Evolutionary conservation across 2,329 filamentous ascomycete genomes (phyloP), one percentile per base, ranked within the genome.

Genomic region (Fusarium illudens): DNA sequence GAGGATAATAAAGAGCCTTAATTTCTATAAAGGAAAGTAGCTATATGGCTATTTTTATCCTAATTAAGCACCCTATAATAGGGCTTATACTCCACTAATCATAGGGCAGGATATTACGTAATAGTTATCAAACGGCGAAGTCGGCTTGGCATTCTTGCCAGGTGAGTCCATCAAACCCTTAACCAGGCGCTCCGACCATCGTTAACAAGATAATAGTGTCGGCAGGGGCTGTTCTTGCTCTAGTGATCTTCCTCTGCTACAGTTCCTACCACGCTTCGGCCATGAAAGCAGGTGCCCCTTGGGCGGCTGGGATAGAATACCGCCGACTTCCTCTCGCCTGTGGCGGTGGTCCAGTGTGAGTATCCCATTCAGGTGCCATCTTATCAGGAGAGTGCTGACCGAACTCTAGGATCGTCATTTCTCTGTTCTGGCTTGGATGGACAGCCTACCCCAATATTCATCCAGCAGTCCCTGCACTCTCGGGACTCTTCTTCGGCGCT

Each of bases 361-460:
- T 10, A 1, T 1, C 9, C 5, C 2, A 22, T 6, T 4, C 10
- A 11, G 3, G 10, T 13, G 3, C 6, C 4, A 4, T 3, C 29
- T 6, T 13, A 30, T 11, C 12, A 2, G 1, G 4, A 3, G 6
- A 13, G n/a, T 19, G 4, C 19, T 50, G 4, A 50, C 19, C 10
- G 0, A 4, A 3, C 13, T 33, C 29, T 6, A 50, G 46, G 6
- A 50, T 71, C 6, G 63, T 64, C 1, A 22, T 60, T 0, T 68
- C 68, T 3, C 52, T 71, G 2, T 72, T 72, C 12, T 70, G 69
- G 69, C 52, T 70, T 0, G 70, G 69, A 0, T 72, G 69, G 70
- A 64, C 69, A 50, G 29, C 46, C 3, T 50, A 34, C 9, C 30
- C 46, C 0, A n/a, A 15, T 2, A 50, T 50, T 2, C 46, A 50